phyloP scores from a whole-genome alignment of 2,329 filamentous ascomycete genomes.

The Alternaria triticimaculans region DNA sequence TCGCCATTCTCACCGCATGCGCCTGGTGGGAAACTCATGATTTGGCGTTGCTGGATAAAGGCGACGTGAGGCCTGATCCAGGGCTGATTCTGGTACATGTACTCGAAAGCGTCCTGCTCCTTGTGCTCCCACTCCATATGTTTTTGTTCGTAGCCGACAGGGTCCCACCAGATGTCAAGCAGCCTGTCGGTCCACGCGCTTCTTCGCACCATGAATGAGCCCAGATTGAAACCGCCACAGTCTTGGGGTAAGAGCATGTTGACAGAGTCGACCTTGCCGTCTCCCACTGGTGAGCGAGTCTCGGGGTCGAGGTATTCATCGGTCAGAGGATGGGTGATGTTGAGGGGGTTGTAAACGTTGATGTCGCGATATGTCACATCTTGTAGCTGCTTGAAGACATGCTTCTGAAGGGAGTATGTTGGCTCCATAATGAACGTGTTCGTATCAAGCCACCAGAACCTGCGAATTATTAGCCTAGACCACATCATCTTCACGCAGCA shows the following conservation, averaged over 20 bases:
- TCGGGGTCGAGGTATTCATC: constrained; percentile 77
- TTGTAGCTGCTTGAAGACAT: constrained; percentile 83
- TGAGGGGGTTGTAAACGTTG: constrained; percentile 93
- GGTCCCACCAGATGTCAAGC: constrained; percentile 98
- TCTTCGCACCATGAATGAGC: constrained; percentile 89
- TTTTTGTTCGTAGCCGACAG: constrained; percentile 94
- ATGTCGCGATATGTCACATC: constrained; percentile 89
- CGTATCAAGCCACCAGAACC: constrained; percentile 99
- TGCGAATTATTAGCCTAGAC: constrained; percentile 53
- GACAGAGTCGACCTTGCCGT: constrained; percentile 78
- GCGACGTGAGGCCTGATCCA: constrained; percentile 90
- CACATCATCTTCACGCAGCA: constrained; percentile 11
- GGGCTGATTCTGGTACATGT: constrained; percentile 87
- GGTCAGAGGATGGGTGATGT: constrained; percentile 83
- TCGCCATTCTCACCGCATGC: constrained; percentile 82
- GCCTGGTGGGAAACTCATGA: constrained; percentile 92
- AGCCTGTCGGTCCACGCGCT: constrained; percentile 89
- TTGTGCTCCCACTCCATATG: constrained; percentile 99
- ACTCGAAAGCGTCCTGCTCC: constrained; percentile 93
- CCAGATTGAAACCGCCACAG: constrained; percentile 94
- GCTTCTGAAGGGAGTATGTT: constrained; percentile 83
- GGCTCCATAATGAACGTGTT: constrained; percentile 99
- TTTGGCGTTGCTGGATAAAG: constrained; percentile 87
- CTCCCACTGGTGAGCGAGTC: constrained; percentile 75
- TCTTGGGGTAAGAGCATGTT: constrained; percentile 91